These are phyloP conservation scores for Chlamydomonas incerta DNA, from an alignment of 139 green algal species.

Conservation along the genomic window DNA sequence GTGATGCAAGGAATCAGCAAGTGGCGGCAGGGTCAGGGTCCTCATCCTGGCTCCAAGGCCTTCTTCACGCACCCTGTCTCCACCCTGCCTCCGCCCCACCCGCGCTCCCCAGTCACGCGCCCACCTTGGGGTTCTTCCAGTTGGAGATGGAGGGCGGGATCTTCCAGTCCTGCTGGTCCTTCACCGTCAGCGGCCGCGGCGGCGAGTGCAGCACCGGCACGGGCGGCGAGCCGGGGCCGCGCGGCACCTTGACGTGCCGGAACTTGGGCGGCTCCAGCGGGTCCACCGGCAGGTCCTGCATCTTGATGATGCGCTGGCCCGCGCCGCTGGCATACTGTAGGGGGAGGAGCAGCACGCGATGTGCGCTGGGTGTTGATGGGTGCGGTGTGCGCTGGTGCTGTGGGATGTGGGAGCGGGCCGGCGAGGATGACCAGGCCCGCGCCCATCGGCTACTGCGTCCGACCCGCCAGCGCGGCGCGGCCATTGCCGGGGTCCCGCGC, in stretches of 20 bases:
- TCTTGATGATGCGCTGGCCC: constrained; percentile 94
- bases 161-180: constrained; percentile 98
- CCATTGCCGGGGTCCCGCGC: too few relatives aligned
- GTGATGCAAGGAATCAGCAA: not conserved
- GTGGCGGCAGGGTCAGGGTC: too few relatives aligned
- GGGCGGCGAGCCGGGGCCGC: constrained; percentile 88
- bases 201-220: constrained; percentile 98
- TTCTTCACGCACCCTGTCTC: too few relatives aligned
- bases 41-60: too few relatives aligned
- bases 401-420: too few relatives aligned
- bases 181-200: constrained; percentile 83
- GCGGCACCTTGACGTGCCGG: constrained; percentile 89
- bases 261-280: constrained; percentile 98
- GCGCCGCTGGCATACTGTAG: constrained; percentile 76
- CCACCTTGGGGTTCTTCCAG: constrained; percentile 96
- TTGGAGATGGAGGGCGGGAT: constrained; percentile 98
- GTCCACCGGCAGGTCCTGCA: constrained; percentile 97
- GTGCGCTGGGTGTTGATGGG: too few relatives aligned
- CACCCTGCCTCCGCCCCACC: too few relatives aligned
- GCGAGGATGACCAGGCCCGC: not conserved
- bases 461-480: too few relatives aligned
- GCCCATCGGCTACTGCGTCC: too few relatives aligned
- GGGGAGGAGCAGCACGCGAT: too few relatives aligned
- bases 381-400: too few relatives aligned
- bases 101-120: not conserved